Conservation (phyloP, 2,329 filamentous ascomycete genomes). For the Colletotrichum lini region DNA sequence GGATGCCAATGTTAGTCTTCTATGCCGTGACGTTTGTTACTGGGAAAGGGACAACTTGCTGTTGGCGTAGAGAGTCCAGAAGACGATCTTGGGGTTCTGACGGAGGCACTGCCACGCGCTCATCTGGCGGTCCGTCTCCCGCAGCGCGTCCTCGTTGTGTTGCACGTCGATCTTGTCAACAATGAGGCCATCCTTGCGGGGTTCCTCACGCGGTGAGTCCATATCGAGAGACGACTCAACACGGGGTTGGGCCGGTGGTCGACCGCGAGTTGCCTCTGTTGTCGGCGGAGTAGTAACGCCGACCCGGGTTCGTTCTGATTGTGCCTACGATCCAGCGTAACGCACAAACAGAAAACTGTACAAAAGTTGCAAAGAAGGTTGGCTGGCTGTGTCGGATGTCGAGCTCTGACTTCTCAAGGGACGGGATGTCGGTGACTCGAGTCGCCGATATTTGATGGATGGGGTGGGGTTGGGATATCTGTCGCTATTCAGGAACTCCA, state of each 20-base stretch:
- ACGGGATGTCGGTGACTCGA: conserved; percentile 31
- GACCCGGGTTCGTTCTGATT: not conserved
- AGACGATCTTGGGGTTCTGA: conserved; percentile 31
- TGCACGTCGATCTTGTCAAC: conserved; percentile 28
- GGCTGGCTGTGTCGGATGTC: not conserved
- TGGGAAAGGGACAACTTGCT: conserved; percentile 10
- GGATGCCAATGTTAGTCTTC: conserved; percentile 11
- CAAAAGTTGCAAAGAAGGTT: not conserved
- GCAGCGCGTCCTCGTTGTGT: conserved; percentile 32
- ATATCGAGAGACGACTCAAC: not conserved
- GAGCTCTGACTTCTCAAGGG: not conserved
- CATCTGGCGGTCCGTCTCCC: conserved; percentile 36
- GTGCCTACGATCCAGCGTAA: conserved; percentile 34
- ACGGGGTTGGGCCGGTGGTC: not conserved
- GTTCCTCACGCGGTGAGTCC: conserved; percentile 26
- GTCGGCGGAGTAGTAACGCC: conserved; percentile 20
- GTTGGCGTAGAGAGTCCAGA: conserved; percentile 42
- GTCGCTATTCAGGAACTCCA: not conserved
- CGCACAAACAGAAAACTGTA: conserved; percentile 11
- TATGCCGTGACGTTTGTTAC: not conserved
- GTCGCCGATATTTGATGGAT: conserved; percentile 22
- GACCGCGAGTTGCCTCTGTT: conserved; percentile 1
- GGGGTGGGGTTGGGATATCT: not conserved
- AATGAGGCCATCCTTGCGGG: conserved; percentile 11
- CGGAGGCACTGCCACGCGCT: conserved; percentile 33